Percentiles rank a stretch among this genome's conserved stretches.
Conservation (phyloP, 2,329 filamentous ascomycete genomes). For the Fusarium vanettenii region DNA sequence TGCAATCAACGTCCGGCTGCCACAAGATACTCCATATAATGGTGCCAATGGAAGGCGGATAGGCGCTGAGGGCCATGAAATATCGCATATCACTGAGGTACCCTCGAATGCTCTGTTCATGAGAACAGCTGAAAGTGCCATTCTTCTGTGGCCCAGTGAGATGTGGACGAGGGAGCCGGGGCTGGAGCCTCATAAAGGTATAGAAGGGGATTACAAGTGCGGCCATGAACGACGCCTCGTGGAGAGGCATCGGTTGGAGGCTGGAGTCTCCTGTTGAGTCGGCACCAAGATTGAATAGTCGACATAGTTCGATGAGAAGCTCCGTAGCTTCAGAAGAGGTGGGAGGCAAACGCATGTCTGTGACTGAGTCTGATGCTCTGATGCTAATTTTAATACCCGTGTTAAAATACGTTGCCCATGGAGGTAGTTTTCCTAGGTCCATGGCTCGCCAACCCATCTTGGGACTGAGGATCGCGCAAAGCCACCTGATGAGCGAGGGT, state of each 20-base stretch:
- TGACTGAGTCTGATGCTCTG: neutral
- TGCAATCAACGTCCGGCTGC: slow-evolving; percentile 7
- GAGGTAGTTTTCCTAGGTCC: neutral
- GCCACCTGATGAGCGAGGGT: neutral
- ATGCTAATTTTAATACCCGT: neutral
- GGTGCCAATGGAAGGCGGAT: neutral
- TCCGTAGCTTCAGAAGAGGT: slow-evolving; percentile 2
- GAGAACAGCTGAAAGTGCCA: neutral
- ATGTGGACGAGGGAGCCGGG: neutral
- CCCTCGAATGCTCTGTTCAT: neutral
- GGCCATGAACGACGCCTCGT: slow-evolving; percentile 9
- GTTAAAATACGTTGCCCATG: neutral
- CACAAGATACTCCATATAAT: slow-evolving; percentile 9
- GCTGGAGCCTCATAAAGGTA: neutral
- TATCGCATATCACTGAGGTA: neutral
- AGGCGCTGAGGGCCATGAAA: slow-evolving; percentile 8
- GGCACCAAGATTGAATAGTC: neutral
- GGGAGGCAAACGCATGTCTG: neutral
- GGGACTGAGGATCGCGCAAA: slow-evolving; percentile 5
- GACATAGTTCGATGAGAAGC: slow-evolving; percentile 14
- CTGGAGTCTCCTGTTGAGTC: neutral
- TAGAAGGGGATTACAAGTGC: slow-evolving; percentile 16
- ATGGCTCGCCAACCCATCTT: neutral
- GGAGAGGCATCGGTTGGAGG: neutral
- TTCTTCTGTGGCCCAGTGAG: neutral